phyloP scores from a whole-genome alignment of 495 filamentous ascomycete genomes.

The Daldinia vernicosa region DNA sequence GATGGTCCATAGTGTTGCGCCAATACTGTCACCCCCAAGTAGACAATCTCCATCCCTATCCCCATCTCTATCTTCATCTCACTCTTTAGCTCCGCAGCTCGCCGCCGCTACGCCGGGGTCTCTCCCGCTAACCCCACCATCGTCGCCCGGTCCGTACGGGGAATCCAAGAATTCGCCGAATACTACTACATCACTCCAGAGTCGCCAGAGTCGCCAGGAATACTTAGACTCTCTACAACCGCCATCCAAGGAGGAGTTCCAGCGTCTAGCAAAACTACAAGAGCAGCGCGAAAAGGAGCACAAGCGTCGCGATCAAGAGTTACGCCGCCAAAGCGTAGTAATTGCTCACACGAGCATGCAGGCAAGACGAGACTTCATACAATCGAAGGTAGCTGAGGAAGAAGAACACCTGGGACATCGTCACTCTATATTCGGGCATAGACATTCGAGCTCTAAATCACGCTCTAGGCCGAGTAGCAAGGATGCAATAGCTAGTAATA shows the following conservation, averaged over 20 bases:
- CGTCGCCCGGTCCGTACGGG: conserved; percentile 23
- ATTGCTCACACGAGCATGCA: conserved; percentile 36
- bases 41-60: conserved; percentile 10
- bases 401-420: conserved; percentile 8
- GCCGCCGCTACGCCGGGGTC: conserved; percentile 23
- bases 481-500: not conserved
- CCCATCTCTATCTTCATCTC: conserved; percentile 7
- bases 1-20: conserved; percentile 1
- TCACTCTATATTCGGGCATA: conserved; percentile 16
- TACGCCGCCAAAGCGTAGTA: conserved; percentile 43
- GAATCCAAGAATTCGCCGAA: conserved; percentile 16
- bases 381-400: conserved; percentile 31
- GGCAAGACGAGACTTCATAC: conserved; percentile 42
- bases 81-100: conserved; percentile 24
- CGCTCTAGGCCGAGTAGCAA: conserved; percentile 13
- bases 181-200: conserved; percentile 23
- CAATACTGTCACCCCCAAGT: conserved; percentile 6
- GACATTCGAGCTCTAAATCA: conserved; percentile 10
- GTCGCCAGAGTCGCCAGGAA: conserved; percentile 47
- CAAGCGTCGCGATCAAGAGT: conserved; percentile 46
- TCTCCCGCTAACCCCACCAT: conserved; percentile 36
- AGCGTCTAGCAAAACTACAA: conserved; percentile 55
- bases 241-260: conserved; percentile 55
- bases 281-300: conserved; percentile 57
- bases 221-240: conserved; percentile 60